These are phyloP conservation scores for Fomitopsis pulvina DNA, from an alignment of 768 basidiomycete species.

Conservation along the genomic window DNA sequence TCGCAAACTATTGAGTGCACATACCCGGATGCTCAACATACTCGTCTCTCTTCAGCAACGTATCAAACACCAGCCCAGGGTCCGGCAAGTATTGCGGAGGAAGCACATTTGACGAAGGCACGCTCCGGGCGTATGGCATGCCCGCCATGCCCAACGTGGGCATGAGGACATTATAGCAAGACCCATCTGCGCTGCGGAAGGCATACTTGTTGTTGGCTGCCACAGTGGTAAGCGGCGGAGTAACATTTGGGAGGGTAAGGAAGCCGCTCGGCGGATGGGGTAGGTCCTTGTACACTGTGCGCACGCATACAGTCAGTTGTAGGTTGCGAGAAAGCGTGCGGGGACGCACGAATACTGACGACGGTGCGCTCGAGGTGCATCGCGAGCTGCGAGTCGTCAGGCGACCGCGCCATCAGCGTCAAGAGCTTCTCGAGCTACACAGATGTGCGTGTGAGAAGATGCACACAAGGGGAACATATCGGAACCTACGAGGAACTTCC, in stretches of 20 bases:
- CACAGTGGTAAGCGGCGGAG: conserved; percentile 41
- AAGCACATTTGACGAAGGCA: conserved; percentile 36
- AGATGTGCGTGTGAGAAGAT: not conserved
- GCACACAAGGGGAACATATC: conserved; percentile 6
- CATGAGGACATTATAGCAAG: conserved; percentile 38
- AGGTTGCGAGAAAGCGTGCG: not conserved
- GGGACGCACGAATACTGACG: conserved; percentile 50
- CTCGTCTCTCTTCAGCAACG: conserved; percentile 27
- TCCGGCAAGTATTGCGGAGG: conserved; percentile 44
- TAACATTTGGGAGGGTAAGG: conserved; percentile 37
- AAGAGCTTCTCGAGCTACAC: conserved; percentile 57
- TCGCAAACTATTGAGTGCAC: not conserved
- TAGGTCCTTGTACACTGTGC: conserved; percentile 69
- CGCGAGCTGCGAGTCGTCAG: conserved; percentile 21
- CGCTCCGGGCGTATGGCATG: conserved; percentile 46
- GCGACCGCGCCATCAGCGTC: conserved; percentile 50
- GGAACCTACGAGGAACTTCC: conserved; percentile 53
- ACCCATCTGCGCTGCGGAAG: conserved; percentile 44
- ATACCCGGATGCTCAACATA: conserved; percentile 2
- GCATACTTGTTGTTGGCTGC: conserved; percentile 60
- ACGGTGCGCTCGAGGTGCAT: conserved; percentile 38
- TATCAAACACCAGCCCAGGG: conserved; percentile 32
- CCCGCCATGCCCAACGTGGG: conserved; percentile 45
- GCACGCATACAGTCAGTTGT: not conserved
- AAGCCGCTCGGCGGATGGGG: conserved; percentile 66